A percentile compares a stretch with the other conserved stretches of the same genome.
phyloP scores from a whole-genome alignment of 805 yeast genomes.

The Candida silvatica region DNA sequence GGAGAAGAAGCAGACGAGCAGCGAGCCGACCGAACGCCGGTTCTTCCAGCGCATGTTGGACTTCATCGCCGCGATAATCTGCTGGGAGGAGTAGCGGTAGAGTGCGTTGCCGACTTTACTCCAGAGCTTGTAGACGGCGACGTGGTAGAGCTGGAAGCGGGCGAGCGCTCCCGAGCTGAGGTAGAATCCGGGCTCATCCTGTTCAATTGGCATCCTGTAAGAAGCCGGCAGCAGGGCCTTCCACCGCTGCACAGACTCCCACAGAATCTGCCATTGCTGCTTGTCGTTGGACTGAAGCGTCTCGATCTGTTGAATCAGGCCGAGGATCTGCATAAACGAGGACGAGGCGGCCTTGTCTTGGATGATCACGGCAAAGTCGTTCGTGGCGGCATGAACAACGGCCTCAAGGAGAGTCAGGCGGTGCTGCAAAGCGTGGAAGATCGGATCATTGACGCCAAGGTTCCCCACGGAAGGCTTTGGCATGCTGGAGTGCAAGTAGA shows the following conservation, averaged over 20 bases:
- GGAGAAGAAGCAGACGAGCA: not conserved
- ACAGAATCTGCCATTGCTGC: not conserved
- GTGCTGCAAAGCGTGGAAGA: not conserved
- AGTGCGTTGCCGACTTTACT: not conserved
- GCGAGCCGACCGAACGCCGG: not conserved
- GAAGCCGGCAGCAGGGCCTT: not conserved
- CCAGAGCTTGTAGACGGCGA: not conserved
- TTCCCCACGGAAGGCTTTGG: not conserved
- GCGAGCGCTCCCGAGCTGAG: not conserved
- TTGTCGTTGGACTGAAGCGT: not conserved
- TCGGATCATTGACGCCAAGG: too few relatives aligned
- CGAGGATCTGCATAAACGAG: not conserved
- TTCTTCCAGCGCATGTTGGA: slow-evolving; percentile 4
- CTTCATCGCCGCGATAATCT: not conserved
- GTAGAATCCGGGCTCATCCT: not conserved
- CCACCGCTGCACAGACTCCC: not conserved
- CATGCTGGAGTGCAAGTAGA: not conserved
- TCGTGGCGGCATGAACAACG: not conserved
- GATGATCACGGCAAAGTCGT: not conserved
- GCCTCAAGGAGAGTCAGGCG: not conserved
- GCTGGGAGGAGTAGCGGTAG: not conserved
- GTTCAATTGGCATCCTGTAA: not conserved
- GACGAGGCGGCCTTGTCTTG: too few relatives aligned
- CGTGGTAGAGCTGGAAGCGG: not conserved
- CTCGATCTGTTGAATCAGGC: not conserved